Conservation (phyloP, 2,329 filamentous ascomycete genomes). For the Fusarium begoniae region DNA sequence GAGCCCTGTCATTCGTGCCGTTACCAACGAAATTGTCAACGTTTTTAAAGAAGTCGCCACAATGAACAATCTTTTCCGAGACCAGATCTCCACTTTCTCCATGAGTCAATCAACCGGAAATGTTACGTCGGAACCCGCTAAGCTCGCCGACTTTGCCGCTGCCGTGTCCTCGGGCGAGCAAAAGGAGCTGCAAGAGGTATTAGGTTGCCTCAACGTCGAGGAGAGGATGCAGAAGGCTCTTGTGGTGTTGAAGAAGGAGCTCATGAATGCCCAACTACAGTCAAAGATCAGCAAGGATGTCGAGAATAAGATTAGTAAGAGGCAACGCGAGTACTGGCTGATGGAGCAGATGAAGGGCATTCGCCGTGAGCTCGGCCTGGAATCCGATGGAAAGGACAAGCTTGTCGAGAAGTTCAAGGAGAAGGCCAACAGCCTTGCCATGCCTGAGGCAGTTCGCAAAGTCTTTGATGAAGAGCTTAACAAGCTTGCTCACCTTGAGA, state of each 20-base stretch:
- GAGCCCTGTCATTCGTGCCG: conserved; percentile 85
- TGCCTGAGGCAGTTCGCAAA: conserved; percentile 96
- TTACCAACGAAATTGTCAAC: conserved; percentile 98
- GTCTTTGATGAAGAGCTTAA: conserved; percentile 98
- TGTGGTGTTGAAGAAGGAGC: conserved; percentile 93
- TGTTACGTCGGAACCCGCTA: conserved; percentile 92
- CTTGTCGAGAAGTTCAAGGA: conserved; percentile 97
- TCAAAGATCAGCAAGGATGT: conserved; percentile 98
- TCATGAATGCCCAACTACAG: conserved; percentile 97
- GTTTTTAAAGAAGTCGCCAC: conserved; percentile 97
- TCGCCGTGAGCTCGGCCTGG: conserved; percentile 91
- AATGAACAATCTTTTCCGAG: conserved; percentile 93
- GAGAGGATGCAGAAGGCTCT: conserved; percentile 91
- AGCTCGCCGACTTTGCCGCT: conserved; percentile 95
- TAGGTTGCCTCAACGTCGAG: conserved; percentile 90
- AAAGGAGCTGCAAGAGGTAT: conserved; percentile 88
- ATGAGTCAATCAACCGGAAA: conserved; percentile 96
- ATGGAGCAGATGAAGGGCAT: conserved; percentile 99
- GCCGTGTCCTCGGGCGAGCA: conserved; percentile 96
- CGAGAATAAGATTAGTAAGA: conserved; percentile 95
- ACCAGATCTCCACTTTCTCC: conserved; percentile 96
- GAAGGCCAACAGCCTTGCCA: conserved; percentile 90
- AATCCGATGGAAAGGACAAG: conserved; percentile 98
- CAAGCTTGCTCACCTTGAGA: conserved; percentile 94
- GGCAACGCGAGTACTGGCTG: conserved; percentile 96